phyloP scores from a whole-genome alignment of 73 alveolate genomes.

The Diophrys sp. region DNA sequence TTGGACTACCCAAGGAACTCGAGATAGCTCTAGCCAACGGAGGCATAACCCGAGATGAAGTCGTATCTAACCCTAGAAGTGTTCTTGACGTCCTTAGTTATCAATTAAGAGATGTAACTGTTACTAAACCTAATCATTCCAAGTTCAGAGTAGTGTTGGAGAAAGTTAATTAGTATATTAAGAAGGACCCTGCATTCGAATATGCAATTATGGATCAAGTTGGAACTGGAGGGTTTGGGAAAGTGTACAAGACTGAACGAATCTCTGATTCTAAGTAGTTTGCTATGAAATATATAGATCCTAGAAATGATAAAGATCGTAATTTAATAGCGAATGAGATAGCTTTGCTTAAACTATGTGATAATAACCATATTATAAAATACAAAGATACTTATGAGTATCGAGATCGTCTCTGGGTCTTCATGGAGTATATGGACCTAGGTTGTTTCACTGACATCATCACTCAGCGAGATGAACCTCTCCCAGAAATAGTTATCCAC shows the following conservation, averaged over 20 bases:
- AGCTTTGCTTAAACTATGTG: conserved; percentile 21
- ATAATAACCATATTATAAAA: conserved; percentile 24
- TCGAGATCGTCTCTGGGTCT: conserved; percentile 27
- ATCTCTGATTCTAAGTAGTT: not conserved
- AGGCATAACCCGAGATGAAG: not conserved
- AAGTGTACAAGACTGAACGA: conserved; percentile 6
- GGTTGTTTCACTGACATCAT: conserved; percentile 38
- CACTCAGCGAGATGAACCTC: conserved; percentile 4
- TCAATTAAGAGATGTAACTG: not conserved
- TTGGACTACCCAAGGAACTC: conserved; percentile 3
- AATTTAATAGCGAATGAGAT: conserved; percentile 37
- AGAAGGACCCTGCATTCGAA: conserved; percentile 2
- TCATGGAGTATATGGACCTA: conserved; percentile 32
- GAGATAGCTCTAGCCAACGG: not conserved
- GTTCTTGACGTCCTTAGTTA: not conserved
- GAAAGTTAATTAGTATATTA: not conserved
- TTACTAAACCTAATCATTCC: not conserved
- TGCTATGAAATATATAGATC: conserved; percentile 8
- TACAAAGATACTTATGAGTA: conserved; percentile 24
- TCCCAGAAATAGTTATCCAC: conserved; percentile 32
- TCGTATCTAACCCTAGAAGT: not conserved
- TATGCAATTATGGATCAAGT: not conserved
- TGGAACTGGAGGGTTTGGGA: conserved; percentile 15
- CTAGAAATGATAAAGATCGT: not conserved
- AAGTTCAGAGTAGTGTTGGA: not conserved